Conservation (phyloP, 2,329 filamentous ascomycete species). For the Penicillium paneum region DNA sequence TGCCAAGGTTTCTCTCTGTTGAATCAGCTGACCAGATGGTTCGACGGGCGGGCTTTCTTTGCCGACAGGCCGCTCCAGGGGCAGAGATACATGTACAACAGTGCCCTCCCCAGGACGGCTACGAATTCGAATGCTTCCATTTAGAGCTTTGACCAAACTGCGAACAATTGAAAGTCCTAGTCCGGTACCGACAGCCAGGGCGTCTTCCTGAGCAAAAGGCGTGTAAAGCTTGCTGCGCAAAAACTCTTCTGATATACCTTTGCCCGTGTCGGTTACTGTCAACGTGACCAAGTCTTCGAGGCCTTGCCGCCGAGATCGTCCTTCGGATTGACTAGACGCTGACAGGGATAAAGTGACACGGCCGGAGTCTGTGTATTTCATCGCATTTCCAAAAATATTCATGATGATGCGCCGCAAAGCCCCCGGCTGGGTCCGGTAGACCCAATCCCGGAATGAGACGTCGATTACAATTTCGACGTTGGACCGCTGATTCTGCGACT, state of each 20-base stretch:
- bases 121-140: conserved; percentile 57
- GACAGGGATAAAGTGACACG: conserved; percentile 48
- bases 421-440: conserved; percentile 55
- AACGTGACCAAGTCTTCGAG: conserved; percentile 38
- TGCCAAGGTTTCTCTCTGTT: conserved; percentile 24
- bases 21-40: conserved; percentile 15
- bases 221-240: conserved; percentile 59
- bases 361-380: conserved; percentile 59
- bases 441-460: conserved; percentile 52
- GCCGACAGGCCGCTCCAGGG: conserved; percentile 34
- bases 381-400: conserved; percentile 61
- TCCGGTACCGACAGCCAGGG: conserved; percentile 48
- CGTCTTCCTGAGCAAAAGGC: conserved; percentile 58
- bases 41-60: conserved; percentile 24
- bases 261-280: conserved; percentile 61
- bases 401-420: conserved; percentile 56
- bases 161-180: conserved; percentile 65
- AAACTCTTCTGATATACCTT: conserved; percentile 63
- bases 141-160: conserved; percentile 57
- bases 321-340: conserved; percentile 28
- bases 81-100: conserved; percentile 51
- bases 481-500: conserved; percentile 9
- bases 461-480: conserved; percentile 52
- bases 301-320: conserved; percentile 31
- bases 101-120: conserved; percentile 56